Evolutionary conservation across 495 filamentous ascomycete genomes (phyloP), one percentile per base, ranked within the genome.

Genomic region (Poronia punctata): DNA sequence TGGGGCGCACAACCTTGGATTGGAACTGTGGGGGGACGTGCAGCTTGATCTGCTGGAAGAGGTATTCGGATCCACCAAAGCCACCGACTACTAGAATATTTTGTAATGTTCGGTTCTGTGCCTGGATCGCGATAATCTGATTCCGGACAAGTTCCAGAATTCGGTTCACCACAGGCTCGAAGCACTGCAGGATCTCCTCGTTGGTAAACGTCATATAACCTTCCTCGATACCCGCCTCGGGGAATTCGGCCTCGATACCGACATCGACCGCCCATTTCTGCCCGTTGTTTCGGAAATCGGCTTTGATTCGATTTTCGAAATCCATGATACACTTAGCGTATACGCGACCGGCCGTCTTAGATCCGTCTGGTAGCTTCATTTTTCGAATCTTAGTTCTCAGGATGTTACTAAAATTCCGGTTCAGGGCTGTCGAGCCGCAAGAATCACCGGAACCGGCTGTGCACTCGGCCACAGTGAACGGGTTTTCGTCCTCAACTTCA

Each of bases 141-240:
- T 85, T 85, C 41, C 81, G 66, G 28, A 85, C 81, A 36, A 85
- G 71, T 58, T 84, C 81, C 40, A 85, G 53, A 46, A 85, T 84
- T 46, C 81, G 68, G 64, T 85, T 85, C 16, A 85, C 81, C 20
- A 59, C 79, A 16, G 80, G 80, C 61, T 85, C 80, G 59, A 85
- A 85, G 64, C 80, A 85, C 62, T 84, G 80, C 39, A 85, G 68
- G 46, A 85, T 85, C 59, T 85, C 80, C 63, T 85, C 80, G 57
- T 85, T 84, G 20, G 79, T 85, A 51, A 85, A 85, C n/a, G 80
- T 84, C 80, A 85, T 85, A 68, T 83, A 85, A 16, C 80, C 80
- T 53, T 85, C 80, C 54, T 84, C 80, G 40, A 85, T 85, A 41
- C 80, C 80, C 19, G 80, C 80, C 56, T 85, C 80, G 47, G 80